Conservation (phyloP, 768 basidiomycete species). For the Hygrophorus pudorinus region DNA sequence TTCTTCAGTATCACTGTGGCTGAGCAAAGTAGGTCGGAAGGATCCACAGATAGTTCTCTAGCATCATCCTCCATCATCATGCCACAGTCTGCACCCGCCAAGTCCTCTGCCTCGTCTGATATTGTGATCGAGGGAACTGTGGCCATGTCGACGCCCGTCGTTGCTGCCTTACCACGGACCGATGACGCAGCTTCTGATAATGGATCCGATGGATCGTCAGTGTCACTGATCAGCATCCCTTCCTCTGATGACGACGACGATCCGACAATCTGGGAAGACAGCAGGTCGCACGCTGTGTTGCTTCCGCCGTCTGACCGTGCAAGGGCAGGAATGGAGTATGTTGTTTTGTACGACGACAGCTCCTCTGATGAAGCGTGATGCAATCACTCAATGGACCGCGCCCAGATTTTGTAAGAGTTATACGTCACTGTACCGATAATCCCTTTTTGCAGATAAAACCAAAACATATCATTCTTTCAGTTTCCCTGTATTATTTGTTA, state of each 20-base stretch:
- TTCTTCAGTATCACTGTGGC: slow-evolving; percentile 53
- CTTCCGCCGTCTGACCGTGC: slow-evolving; percentile 14
- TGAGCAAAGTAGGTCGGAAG: slow-evolving; percentile 30
- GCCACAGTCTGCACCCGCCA: slow-evolving; percentile 3
- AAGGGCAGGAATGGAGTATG: slow-evolving; percentile 43
- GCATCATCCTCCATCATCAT: slow-evolving; percentile 60
- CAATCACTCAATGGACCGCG: neutral
- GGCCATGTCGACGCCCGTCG: neutral
- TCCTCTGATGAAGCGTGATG: slow-evolving; percentile 41
- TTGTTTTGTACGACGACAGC: slow-evolving; percentile 61
- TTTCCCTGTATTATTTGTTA: too few relatives aligned
- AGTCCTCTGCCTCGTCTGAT: neutral
- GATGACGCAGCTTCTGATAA: slow-evolving; percentile 9
- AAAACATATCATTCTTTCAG: too few relatives aligned
- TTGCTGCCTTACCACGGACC: neutral
- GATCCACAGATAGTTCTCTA: slow-evolving; percentile 38
- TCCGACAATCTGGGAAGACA: slow-evolving; percentile 50
- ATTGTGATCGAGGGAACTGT: neutral
- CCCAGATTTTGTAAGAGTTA: neutral
- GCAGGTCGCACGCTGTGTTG: slow-evolving; percentile 28
- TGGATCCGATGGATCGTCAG: slow-evolving; percentile 9
- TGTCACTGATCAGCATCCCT: slow-evolving; percentile 39
- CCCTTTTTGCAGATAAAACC: neutral
- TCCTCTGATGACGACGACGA: slow-evolving; percentile 47
- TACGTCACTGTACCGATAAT: neutral